Conservation (phyloP, 139 green algal species). For the Chlorella sp. region DNA sequence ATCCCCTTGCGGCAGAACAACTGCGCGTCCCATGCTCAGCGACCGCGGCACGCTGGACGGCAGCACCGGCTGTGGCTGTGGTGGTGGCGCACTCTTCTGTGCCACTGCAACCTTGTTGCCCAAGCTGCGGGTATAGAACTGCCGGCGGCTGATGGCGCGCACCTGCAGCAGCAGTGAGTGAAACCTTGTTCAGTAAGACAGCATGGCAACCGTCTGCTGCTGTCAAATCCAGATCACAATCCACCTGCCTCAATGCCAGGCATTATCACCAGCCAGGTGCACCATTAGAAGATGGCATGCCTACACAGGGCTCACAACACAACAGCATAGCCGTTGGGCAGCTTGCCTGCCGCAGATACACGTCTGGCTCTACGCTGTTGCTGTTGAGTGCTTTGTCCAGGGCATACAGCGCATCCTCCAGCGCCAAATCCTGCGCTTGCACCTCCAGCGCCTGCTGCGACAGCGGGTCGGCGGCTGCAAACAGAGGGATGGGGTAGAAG, state of each 20-base stretch:
- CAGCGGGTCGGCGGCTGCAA: conserved; percentile 72
- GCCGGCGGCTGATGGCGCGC: conserved; percentile 67
- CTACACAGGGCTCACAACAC: too few relatives aligned
- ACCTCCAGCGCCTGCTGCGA: conserved; percentile 77
- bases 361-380: conserved; percentile 64
- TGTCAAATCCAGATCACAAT: too few relatives aligned
- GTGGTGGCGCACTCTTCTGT: conserved; percentile 34
- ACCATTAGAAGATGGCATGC: too few relatives aligned
- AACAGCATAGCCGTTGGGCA: too few relatives aligned
- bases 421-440: conserved; percentile 83
- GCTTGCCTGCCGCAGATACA: conserved; percentile 80
- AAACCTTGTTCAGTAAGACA: too few relatives aligned
- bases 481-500: too few relatives aligned
- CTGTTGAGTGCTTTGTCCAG: conserved; percentile 79
- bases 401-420: conserved; percentile 87
- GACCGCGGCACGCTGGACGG: not conserved
- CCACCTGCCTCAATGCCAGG: too few relatives aligned
- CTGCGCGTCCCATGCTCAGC: conserved; percentile 5
- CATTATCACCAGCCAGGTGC: too few relatives aligned
- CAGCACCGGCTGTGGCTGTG: not conserved
- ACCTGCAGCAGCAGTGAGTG: conserved; percentile 55
- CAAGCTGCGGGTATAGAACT: conserved; percentile 80
- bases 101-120: conserved; percentile 71
- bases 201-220: too few relatives aligned
- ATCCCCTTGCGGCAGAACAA: conserved; percentile 22